Percentiles rank a stretch among this genome's conserved stretches.
These are phyloP conservation scores for Cordia subcordata DNA, from an alignment of 257 asterid genomes.

Conservation along the genomic window DNA sequence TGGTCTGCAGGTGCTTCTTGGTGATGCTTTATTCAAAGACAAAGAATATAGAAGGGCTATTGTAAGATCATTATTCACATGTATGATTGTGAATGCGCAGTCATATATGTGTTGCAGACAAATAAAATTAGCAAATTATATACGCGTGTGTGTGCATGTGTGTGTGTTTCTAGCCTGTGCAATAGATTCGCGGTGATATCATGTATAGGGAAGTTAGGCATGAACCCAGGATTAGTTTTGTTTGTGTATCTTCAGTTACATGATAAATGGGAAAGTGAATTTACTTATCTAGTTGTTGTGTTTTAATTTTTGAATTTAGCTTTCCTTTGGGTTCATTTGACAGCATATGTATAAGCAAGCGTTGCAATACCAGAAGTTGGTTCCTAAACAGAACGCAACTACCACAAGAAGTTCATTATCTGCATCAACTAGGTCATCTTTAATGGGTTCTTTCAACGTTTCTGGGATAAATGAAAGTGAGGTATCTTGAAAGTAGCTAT, in stretches of 20 bases:
- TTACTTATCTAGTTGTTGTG: not conserved
- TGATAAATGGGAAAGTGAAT: not conserved
- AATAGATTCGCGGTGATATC: not conserved
- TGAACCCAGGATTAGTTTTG: not conserved
- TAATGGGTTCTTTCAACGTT: constrained; percentile 64
- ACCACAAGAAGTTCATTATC: constrained; percentile 58
- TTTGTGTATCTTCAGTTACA: not conserved
- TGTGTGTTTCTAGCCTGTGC: not conserved
- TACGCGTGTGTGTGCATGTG: not conserved
- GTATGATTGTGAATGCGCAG: not conserved
- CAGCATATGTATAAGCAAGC: constrained; percentile 88
- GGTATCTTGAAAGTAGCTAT: constrained; percentile 35
- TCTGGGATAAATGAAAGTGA: constrained; percentile 75
- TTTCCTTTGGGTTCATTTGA: constrained; percentile 9
- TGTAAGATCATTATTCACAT: constrained; percentile 42
- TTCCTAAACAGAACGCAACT: constrained; percentile 58
- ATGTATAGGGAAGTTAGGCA: no score
- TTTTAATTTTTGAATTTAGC: not conserved
- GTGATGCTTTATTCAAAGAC: constrained; percentile 69
- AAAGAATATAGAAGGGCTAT: constrained; percentile 81
- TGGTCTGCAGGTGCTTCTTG: constrained; percentile 62
- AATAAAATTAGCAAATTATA: no score
- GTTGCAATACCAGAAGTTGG: constrained; percentile 59
- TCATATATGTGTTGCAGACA: not conserved
- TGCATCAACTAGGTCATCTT: constrained; percentile 64